These are phyloP conservation scores for Mycena capillaripes DNA, from an alignment of 768 basidiomycete species.

Conservation along the genomic window DNA sequence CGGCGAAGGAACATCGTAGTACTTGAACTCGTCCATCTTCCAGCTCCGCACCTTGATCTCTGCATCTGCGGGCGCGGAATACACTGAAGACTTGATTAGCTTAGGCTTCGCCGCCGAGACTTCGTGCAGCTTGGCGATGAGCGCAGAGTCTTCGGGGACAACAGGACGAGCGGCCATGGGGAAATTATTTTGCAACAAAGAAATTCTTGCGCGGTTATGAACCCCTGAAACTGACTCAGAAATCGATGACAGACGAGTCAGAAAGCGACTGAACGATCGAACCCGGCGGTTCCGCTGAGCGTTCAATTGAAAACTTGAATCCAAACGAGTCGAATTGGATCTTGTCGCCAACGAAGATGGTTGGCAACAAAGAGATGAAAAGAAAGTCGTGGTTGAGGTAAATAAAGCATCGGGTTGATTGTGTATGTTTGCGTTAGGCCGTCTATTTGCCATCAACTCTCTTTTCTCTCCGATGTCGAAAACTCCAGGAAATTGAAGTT, in stretches of 20 bases:
- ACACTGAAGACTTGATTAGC: slow-evolving; percentile 72
- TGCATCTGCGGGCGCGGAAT: slow-evolving; percentile 70
- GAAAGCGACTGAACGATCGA: not conserved
- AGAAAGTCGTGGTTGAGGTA: too few relatives aligned
- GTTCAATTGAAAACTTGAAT: not conserved
- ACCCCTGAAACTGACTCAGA: slow-evolving; percentile 11
- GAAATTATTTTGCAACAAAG: not conserved
- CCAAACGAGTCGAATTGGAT: too few relatives aligned
- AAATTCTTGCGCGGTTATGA: not conserved
- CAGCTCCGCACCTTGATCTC: slow-evolving; percentile 79
- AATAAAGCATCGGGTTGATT: too few relatives aligned
- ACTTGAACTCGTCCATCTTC: slow-evolving; percentile 99
- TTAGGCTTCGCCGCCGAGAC: slow-evolving; percentile 71
- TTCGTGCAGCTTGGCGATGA: slow-evolving; percentile 67
- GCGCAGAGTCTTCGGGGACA: slow-evolving; percentile 64
- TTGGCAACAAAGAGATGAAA: too few relatives aligned
- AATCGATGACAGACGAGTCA: not conserved
- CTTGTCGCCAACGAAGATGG: too few relatives aligned
- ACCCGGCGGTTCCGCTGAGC: not conserved
- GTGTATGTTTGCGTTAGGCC: too few relatives aligned
- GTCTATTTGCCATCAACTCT: too few relatives aligned
- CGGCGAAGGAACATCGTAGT: slow-evolving; percentile 89
- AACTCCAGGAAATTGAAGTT: too few relatives aligned
- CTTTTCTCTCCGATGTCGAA: too few relatives aligned
- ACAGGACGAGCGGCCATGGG: slow-evolving; percentile 17